Conservation (phyloP, 2,329 filamentous ascomycete species). For the Rugonectria rugulosa region DNA sequence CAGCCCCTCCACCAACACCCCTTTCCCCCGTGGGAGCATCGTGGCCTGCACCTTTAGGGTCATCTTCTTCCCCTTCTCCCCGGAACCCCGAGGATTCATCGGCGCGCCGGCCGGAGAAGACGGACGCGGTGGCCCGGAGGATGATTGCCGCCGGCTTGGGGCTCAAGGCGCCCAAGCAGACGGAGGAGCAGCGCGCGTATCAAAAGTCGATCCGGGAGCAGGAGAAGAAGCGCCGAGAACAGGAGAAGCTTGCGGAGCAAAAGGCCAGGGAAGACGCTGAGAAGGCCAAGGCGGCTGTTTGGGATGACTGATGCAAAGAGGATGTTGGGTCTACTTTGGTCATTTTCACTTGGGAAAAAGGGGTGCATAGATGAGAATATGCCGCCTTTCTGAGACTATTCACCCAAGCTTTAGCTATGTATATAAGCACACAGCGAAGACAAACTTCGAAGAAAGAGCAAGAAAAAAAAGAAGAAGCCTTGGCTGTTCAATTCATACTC, state of each 20-base stretch:
- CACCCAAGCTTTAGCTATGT: too few species aligned
- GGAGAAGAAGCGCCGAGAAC: slow-evolving; percentile 78
- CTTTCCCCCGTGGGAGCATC: slow-evolving; percentile 56
- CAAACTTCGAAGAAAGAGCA: too few species aligned
- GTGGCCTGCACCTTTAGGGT: slow-evolving; percentile 30
- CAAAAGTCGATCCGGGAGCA: slow-evolving; percentile 84
- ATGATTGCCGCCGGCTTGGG: slow-evolving; percentile 92
- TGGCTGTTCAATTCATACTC: too few species aligned
- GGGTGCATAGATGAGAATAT: too few species aligned
- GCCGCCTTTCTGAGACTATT: too few species aligned
- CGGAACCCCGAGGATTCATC: slow-evolving; percentile 19
- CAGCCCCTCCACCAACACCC: slow-evolving; percentile 72
- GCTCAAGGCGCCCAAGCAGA: slow-evolving; percentile 79
- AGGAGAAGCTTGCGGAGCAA: slow-evolving; percentile 72
- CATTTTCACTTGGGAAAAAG: too few species aligned
- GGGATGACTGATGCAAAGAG: slow-evolving; percentile 69
- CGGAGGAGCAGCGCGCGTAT: slow-evolving; percentile 88
- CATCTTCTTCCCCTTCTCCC: slow-evolving; percentile 17
- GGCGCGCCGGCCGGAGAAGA: slow-evolving; percentile 81
- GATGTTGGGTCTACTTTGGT: too few species aligned
- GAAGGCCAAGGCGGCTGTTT: slow-evolving; percentile 82
- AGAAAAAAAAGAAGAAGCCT: too few species aligned
- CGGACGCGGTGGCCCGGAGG: slow-evolving; percentile 86
- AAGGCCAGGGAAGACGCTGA: slow-evolving; percentile 70
- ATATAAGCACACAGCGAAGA: too few species aligned